Conservation (phyloP, 768 basidiomycete genomes). For the Phaffia tasmanica region DNA sequence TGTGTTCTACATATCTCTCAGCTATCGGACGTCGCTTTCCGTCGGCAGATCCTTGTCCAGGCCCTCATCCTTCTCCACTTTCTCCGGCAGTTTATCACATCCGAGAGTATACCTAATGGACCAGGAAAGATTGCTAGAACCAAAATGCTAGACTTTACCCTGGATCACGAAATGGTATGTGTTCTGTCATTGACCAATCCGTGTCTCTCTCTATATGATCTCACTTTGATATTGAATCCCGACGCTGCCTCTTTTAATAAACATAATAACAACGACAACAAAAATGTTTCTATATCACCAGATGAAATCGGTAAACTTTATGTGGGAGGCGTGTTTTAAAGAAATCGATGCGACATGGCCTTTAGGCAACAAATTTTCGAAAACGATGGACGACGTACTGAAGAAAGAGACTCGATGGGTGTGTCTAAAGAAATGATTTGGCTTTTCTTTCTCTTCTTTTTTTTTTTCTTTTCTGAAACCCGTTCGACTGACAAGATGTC, state of each 20-base stretch:
- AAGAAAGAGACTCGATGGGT: conserved; percentile 24
- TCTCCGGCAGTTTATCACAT: conserved; percentile 2
- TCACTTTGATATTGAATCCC: background rate
- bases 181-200: background rate
- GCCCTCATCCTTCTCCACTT: conserved; percentile 34
- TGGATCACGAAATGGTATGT: conserved; percentile 2
- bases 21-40: conserved; percentile 84
- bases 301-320: background rate
- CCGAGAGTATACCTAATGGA: background rate
- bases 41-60: conserved; percentile 84
- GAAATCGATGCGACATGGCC: conserved; percentile 15
- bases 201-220: background rate
- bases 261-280: too few species aligned
- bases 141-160: conserved; percentile 3
- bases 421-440: background rate
- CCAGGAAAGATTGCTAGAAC: conserved; percentile 10
- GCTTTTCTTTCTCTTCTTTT: too few species aligned
- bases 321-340: background rate
- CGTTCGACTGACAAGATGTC: too few species aligned
- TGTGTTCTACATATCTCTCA: conserved; percentile 34
- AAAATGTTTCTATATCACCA: background rate
- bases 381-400: conserved; percentile 11
- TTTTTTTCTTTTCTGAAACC: too few species aligned
- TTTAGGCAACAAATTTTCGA: conserved; percentile 13
- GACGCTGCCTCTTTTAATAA: background rate